These are phyloP conservation scores for Scedosporium minutisporum DNA, from an alignment of 2,329 filamentous ascomycete species.

Conservation along the genomic window DNA sequence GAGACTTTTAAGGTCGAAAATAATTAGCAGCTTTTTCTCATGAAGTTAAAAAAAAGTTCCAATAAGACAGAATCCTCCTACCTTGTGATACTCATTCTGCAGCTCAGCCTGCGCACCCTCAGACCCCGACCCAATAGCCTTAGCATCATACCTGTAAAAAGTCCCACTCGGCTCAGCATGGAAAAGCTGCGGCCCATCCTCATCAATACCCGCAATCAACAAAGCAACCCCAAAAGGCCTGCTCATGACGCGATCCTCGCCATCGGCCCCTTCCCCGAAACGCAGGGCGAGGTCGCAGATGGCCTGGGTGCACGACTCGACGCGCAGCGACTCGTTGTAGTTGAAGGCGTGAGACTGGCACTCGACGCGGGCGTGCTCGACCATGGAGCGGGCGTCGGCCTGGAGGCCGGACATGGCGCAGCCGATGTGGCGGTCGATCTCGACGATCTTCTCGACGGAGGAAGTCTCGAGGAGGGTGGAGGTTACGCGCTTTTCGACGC, in stretches of 20 bases:
- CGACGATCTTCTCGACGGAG: constrained; percentile 98
- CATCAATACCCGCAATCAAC: constrained; percentile 92
- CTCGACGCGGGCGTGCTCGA: constrained; percentile 97
- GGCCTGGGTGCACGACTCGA: constrained; percentile 97
- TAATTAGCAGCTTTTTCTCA: constrained; percentile 7
- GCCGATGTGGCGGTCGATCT: constrained; percentile 97
- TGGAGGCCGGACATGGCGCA: constrained; percentile 98
- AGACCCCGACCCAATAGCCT: constrained; percentile 94
- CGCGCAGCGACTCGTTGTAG: constrained; percentile 88
- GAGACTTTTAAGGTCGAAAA: constrained; percentile 43
- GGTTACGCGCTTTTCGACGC: constrained; percentile 98
- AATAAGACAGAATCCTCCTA: constrained; percentile 17
- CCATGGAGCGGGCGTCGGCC: constrained; percentile 93
- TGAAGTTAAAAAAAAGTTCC: not conserved
- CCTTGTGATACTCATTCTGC: constrained; percentile 97
- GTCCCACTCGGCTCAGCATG: constrained; percentile 97
- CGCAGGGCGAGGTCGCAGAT: constrained; percentile 95
- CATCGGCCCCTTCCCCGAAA: constrained; percentile 94
- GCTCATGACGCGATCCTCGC: constrained; percentile 98
- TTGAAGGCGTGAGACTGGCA: constrained; percentile 96
- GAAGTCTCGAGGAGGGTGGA: constrained; percentile 94
- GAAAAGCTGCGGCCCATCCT: constrained; percentile 94
- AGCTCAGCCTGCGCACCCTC: constrained; percentile 96
- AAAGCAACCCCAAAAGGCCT: constrained; percentile 93
- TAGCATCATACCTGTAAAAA: constrained; percentile 98